phyloP scores from a whole-genome alignment of 768 basidiomycete species.

The Serendipita sp. region DNA sequence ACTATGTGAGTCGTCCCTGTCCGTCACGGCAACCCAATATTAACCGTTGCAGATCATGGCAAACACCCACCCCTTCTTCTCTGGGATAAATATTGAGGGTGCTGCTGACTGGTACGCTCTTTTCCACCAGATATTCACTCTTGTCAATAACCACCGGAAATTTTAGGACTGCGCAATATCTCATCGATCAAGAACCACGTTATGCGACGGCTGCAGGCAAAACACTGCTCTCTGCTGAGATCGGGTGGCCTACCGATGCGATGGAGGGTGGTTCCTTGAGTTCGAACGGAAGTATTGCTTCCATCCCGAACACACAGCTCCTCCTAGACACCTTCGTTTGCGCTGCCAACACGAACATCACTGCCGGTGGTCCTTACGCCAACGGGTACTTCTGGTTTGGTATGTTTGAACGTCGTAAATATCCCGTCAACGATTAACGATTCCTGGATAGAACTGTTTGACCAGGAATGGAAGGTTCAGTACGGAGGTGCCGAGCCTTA shows the following conservation, averaged over 20 bases:
- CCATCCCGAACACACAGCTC: conserved; percentile 31
- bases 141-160: too few relatives aligned
- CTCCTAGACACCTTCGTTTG: conserved; percentile 85
- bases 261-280: background rate
- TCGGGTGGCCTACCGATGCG: conserved; percentile 53
- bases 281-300: conserved; percentile 13
- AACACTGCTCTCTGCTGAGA: conserved; percentile 46
- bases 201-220: conserved; percentile 1
- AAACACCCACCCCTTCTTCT: conserved; percentile 32
- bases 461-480: conserved; percentile 65
- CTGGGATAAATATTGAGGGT: conserved; percentile 46
- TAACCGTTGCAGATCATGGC: background rate
- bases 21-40: background rate
- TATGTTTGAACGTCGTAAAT: background rate
- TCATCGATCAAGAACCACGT: background rate
- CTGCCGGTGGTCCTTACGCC: conserved; percentile 16
- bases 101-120: conserved; percentile 43
- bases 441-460: conserved; percentile 30
- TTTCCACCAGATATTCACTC: conserved; percentile 30
- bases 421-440: background rate
- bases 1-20: conserved; percentile 27
- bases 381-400: conserved; percentile 74
- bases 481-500: conserved; percentile 33
- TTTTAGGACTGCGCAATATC: background rate
- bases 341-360: conserved; percentile 67